phyloP scores from a whole-genome alignment of 2,329 filamentous ascomycete genomes.

The Talaromyces sp. region DNA sequence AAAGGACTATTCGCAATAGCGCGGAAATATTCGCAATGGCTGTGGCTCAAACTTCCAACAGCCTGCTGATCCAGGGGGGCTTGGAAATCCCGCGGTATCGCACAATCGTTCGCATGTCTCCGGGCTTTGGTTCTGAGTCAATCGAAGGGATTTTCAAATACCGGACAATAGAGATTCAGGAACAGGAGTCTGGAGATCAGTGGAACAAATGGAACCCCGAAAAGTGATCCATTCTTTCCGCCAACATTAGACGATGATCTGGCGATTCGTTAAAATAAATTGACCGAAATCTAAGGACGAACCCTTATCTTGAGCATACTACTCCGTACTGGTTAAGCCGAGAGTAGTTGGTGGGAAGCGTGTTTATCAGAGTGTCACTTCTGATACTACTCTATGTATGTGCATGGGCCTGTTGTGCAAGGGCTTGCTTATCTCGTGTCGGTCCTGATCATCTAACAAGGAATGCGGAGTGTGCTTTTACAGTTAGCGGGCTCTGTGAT shows the following conservation, averaged over 20 bases:
- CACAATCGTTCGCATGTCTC: background rate
- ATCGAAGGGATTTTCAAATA: background rate
- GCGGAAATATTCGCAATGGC: background rate
- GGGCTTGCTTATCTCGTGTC: background rate
- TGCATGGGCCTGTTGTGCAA: background rate
- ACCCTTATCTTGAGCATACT: background rate
- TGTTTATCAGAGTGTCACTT: background rate
- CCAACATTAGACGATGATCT: background rate
- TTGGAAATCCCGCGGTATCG: background rate
- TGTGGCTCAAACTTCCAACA: background rate
- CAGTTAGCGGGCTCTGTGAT: background rate
- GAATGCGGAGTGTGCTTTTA: background rate
- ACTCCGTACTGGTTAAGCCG: no score
- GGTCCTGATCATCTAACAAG: no score
- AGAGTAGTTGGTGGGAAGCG: background rate
- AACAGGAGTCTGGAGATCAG: background rate
- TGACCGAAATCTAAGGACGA: background rate
- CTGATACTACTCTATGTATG: slow-evolving; percentile 1
- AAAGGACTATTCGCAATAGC: background rate
- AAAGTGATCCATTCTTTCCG: background rate
- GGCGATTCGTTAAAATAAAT: background rate
- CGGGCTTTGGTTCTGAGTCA: background rate
- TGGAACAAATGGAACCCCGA: background rate
- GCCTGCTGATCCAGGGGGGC: background rate
- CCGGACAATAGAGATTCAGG: background rate